Evolutionary conservation across 2,329 filamentous ascomycete genomes (phyloP).

Genomic region (Trichoderma arundinaceum): DNA sequence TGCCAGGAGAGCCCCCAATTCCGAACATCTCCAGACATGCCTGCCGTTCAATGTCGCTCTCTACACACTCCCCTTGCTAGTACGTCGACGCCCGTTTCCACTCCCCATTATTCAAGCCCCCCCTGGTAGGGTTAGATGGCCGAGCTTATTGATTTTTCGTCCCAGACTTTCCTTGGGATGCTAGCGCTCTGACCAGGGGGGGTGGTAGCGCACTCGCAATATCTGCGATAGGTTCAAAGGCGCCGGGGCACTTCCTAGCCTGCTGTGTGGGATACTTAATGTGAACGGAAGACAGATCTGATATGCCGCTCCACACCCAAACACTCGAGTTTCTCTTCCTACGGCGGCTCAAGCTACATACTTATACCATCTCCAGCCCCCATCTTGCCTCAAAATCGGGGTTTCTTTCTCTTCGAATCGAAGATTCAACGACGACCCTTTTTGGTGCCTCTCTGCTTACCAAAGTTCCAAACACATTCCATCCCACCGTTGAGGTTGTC

Average conservation of each 20-base stretch:
- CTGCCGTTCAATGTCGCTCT: conserved; percentile 13
- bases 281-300: conserved; percentile 34
- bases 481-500: not conserved
- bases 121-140: conserved; percentile 19
- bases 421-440: conserved; percentile 6
- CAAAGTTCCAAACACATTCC: not conserved
- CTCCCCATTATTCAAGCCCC: conserved; percentile 16
- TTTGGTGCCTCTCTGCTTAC: conserved; percentile 2
- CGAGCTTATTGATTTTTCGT: conserved; percentile 27
- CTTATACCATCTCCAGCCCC: conserved; percentile 31
- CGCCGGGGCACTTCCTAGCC: conserved; percentile 24
- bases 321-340: conserved; percentile 20
- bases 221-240: conserved; percentile 34
- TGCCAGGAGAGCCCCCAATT: not conserved
- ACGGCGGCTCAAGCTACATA: conserved; percentile 33
- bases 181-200: conserved; percentile 26
- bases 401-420: conserved; percentile 1
- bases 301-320: conserved; percentile 34
- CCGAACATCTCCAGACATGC: not conserved
- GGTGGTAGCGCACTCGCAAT: conserved; percentile 34
- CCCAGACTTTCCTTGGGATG: conserved; percentile 27
- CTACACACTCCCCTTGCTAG: conserved; percentile 18
- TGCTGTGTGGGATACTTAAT: conserved; percentile 31
- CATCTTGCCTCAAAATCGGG: conserved; percentile 11
- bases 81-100: conserved; percentile 22